Evolutionary conservation across 495 filamentous ascomycete species (phyloP).

Genomic region (Corynascus novoguineensis): DNA sequence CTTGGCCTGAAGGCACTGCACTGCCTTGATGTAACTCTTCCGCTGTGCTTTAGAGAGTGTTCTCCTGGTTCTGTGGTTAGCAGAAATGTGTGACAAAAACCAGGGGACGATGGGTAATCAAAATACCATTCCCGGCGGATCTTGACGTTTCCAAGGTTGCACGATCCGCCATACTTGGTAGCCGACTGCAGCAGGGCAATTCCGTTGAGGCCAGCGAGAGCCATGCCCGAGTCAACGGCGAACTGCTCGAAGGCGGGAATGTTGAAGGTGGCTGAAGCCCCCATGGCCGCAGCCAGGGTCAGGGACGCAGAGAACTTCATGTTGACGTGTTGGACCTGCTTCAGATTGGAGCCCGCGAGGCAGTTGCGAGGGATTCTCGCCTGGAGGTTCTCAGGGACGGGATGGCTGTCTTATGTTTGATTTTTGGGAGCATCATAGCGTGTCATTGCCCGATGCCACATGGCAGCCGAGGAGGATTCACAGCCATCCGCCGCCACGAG

Average conservation of each 20-base stretch:
- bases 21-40: constrained; percentile 57
- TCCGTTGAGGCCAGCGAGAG: constrained; percentile 22
- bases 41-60: constrained; percentile 43
- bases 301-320: constrained; percentile 3
- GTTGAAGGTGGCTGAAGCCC: constrained; percentile 7
- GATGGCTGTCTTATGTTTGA: constrained; percentile 1
- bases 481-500: neutral
- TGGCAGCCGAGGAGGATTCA: neutral
- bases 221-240: constrained; percentile 24
- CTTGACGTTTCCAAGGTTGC: constrained; percentile 24
- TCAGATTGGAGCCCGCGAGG: neutral
- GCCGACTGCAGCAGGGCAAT: constrained; percentile 18
- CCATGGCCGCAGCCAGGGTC: constrained; percentile 9
- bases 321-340: neutral
- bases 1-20: constrained; percentile 54
- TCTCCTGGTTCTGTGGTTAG: constrained; percentile 34
- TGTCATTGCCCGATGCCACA: neutral
- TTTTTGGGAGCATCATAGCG: neutral
- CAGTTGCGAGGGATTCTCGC: neutral
- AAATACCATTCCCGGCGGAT: constrained; percentile 27
- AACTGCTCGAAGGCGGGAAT: constrained; percentile 18
- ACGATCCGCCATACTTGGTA: constrained; percentile 12
- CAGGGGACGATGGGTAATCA: neutral
- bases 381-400: neutral
- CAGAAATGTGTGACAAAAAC: neutral